Base-by-base conservation (phyloP, 257 asterid genomes). In the Rehmannia glutinosa region DNA sequence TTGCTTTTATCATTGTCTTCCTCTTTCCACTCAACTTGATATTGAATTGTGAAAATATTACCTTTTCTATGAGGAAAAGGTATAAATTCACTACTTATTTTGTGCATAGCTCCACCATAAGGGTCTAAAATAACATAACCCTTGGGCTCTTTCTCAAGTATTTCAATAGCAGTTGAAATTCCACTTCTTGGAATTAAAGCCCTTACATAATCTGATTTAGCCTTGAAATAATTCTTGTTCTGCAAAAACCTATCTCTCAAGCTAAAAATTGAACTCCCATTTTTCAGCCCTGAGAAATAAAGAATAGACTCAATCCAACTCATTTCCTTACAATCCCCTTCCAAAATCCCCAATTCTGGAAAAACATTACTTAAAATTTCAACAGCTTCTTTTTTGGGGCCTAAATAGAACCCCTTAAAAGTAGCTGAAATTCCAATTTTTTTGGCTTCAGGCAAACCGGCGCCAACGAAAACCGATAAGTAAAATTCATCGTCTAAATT, bases 61-160 rank as follows among this genome's bases (percentile, higher is more conserved):
- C 96, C 97, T 23, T 73, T 58, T 64, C 97, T 77, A 10, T 90
- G 97, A 25, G 96, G 97, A 62, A 87, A 90, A 19, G 97, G 78
- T 39, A 87, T 81, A 10, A 91, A 69, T 11, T 83, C 82, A 56
- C 71, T 61, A 46, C 82, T 73, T 13, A 86, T 78, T 63, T 21
- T 73, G 27, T 77, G 36, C 97, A 90, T 90, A 15, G 69, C 79
- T 57, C 91, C 97, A 1, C 97, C 96, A 23, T 83, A 81, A 3
- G 97, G 97, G 73, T 90, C 94, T 6, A 90, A 38, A 24, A 87
- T 81, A 1, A 85, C 87, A 28, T 81, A 84, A 68, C 95, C 95
- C 47, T 85, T 84, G 0, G 88, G 81, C 70, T 87, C 87, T 21
- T 76, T 78, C 6, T 77, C 84, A 4, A 90, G 81, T 7, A 68